phyloP scores from a whole-genome alignment of 1,284 basidiomycete species.

The Ustilago xerochloae region DNA sequence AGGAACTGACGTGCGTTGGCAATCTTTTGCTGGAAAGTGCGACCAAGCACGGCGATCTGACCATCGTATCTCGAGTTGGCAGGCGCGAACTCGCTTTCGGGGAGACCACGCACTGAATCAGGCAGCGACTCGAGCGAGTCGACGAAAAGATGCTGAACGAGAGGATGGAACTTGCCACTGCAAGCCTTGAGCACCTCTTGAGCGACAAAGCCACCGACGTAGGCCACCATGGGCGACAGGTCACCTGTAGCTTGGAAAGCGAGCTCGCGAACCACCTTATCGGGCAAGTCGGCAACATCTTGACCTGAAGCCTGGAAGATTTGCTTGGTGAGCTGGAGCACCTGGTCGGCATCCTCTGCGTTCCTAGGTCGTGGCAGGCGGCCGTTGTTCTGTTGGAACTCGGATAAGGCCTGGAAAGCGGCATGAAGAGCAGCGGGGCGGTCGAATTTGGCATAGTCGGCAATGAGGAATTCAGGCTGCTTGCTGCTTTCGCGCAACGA shows the following conservation, averaged over 20 bases:
- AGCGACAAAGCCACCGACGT: conserved; percentile 96
- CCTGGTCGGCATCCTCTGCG: conserved; percentile 78
- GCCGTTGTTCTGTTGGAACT: conserved; percentile 78
- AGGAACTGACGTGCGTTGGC: conserved; percentile 92
- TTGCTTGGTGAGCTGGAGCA: conserved; percentile 83
- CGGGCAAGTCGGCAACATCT: conserved; percentile 80
- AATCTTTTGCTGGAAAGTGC: conserved; percentile 91
- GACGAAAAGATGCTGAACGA: conserved; percentile 94
- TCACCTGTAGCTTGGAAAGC: conserved; percentile 94
- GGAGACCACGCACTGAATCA: conserved; percentile 70
- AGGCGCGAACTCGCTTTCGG: conserved; percentile 87
- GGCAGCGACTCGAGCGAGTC: conserved; percentile 89
- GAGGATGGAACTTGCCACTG: conserved; percentile 98
- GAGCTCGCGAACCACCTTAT: conserved; percentile 81
- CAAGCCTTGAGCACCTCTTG: conserved; percentile 98
- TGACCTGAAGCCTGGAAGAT: conserved; percentile 72
- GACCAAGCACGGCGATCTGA: conserved; percentile 96
- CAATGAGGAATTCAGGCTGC: conserved; percentile 88
- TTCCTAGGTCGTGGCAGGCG: conserved; percentile 87
- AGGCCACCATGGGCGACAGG: conserved; percentile 88
- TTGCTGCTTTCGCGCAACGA: conserved; percentile 86
- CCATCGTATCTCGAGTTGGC: conserved; percentile 87
- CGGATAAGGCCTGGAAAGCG: conserved; percentile 92
- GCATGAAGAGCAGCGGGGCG: conserved; percentile 88
- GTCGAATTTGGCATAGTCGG: conserved; percentile 98